Percentiles rank a stretch among this genome's conserved stretches.
These are phyloP conservation scores for Platanthera zijinensis DNA, from an alignment of 106 monocot genomes.

Conservation along the genomic window DNA sequence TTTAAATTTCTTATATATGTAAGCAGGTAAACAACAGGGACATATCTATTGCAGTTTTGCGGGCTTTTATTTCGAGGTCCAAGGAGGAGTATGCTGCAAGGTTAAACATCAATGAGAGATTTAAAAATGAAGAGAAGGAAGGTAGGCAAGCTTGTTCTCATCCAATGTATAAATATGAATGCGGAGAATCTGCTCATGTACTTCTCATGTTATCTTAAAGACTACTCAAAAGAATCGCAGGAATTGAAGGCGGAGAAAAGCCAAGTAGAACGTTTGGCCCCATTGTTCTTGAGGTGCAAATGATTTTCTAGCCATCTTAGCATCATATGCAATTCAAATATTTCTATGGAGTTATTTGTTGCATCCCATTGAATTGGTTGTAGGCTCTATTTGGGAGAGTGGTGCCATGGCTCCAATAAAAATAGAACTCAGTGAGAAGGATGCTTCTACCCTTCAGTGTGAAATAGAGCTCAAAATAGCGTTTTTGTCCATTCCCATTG, in stretches of 20 bases:
- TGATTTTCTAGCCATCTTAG: background rate
- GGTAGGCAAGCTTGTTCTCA: constrained; percentile 10
- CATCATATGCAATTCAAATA: too few species aligned
- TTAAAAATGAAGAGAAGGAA: constrained; percentile 17
- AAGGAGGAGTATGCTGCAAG: constrained; percentile 65
- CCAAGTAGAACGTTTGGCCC: constrained; percentile 40
- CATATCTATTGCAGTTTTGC: constrained; percentile 73
- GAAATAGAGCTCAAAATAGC: too few species aligned
- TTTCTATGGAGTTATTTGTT: too few species aligned
- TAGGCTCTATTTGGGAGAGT: too few species aligned
- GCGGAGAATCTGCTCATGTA: too few species aligned
- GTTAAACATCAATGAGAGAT: constrained; percentile 37
- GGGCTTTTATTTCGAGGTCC: constrained; percentile 41
- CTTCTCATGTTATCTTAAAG: background rate
- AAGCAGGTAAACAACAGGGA: constrained; percentile 77
- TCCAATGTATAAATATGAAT: constrained; percentile 8
- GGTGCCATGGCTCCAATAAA: too few species aligned
- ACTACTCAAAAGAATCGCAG: background rate
- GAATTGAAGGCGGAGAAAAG: constrained; percentile 29
- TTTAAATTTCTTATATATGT: background rate
- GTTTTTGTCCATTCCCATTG: too few species aligned
- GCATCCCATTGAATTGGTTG: too few species aligned
- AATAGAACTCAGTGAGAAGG: too few species aligned
- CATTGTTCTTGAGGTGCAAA: constrained; percentile 70
- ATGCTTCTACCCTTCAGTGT: too few species aligned